phyloP scores from a whole-genome alignment of 1,284 basidiomycete species.

The Leccinum griseonigrum region DNA sequence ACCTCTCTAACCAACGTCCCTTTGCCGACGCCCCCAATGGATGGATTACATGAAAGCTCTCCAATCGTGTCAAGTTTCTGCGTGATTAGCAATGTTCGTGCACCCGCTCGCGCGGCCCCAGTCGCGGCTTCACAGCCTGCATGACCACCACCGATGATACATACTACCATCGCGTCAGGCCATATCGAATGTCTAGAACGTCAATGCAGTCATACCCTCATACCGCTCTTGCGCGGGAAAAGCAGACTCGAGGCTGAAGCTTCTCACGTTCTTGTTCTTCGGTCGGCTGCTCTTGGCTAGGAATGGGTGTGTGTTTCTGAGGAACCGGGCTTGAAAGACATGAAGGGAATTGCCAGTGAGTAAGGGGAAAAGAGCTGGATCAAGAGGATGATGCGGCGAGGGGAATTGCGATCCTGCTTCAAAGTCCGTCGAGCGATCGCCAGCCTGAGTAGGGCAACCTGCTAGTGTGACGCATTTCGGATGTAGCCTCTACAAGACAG shows the following conservation, averaged over 20 bases:
- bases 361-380: not conserved
- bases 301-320: not conserved
- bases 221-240: slow-evolving; percentile 11
- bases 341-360: not conserved
- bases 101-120: slow-evolving; percentile 79
- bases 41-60: slow-evolving; percentile 89
- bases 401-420: not conserved
- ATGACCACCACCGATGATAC: slow-evolving; percentile 89
- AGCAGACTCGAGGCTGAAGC: slow-evolving; percentile 1
- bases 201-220: slow-evolving; percentile 21
- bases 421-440: slow-evolving; percentile 2
- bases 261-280: slow-evolving; percentile 1
- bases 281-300: not conserved
- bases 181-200: not conserved
- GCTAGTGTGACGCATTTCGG: slow-evolving; percentile 8
- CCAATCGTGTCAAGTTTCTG: slow-evolving; percentile 80
- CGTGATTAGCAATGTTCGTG: slow-evolving; percentile 77
- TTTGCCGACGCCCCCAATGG: slow-evolving; percentile 86
- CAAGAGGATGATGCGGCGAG: not conserved
- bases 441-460: slow-evolving; percentile 5
- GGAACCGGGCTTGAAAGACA: not conserved
- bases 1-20: slow-evolving; percentile 87
- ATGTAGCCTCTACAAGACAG: not conserved
- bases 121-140: slow-evolving; percentile 90
- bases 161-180: slow-evolving; percentile 46